Evolutionary conservation across 768 basidiomycete genomes (phyloP), one percentile per base, ranked within the genome.

Genomic region (Clitopilus passeckerianus): DNA sequence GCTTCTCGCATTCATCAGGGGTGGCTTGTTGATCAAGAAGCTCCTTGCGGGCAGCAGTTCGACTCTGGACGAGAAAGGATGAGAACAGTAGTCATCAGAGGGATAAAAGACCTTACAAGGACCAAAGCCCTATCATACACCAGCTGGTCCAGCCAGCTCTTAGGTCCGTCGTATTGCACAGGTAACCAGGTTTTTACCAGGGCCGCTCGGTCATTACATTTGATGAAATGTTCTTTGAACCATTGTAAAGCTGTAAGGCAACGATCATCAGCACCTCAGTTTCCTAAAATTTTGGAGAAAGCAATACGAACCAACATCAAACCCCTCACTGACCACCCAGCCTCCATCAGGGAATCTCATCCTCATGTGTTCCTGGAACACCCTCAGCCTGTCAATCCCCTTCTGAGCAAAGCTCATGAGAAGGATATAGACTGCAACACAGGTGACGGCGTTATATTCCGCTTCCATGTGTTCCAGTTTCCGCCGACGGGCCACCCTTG

Each of bases 191-290:
- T 91, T 82, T 91, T 93, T 44, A 93, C 89, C 16, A 91, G 72
- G 53, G 92, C 87, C 16, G 93, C 92, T 41, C 95, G 91, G 60
- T 96, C 94, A 67, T 92, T 91, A 67, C 93, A 96, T 69, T 95
- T 95, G 66, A 95, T 86, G 71, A 97, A 99, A 63, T 94, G 89
- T 12, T 89, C 86, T 68, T 90, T 91, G 75, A 97, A 95, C 95
- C 95, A 99, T 56, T 85, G 74, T 35, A 92, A 75, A 6, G 91
- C 91, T 93, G 65, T 53, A 24, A 23, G 57, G 33, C 7, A 61
- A n/a, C 53, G 33, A 59, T 62, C 14, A 66, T 59, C 55, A 57
- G 55, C 54, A 53, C 62, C 27, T 63, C 30, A 43, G 59, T 35
- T 18, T 2, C 41, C 24, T 56, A 15, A 18, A 35, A 27, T 27